These are phyloP conservation scores for Fusarium sp. DNA, from an alignment of 2,329 filamentous ascomycete species.

Conservation along the genomic window DNA sequence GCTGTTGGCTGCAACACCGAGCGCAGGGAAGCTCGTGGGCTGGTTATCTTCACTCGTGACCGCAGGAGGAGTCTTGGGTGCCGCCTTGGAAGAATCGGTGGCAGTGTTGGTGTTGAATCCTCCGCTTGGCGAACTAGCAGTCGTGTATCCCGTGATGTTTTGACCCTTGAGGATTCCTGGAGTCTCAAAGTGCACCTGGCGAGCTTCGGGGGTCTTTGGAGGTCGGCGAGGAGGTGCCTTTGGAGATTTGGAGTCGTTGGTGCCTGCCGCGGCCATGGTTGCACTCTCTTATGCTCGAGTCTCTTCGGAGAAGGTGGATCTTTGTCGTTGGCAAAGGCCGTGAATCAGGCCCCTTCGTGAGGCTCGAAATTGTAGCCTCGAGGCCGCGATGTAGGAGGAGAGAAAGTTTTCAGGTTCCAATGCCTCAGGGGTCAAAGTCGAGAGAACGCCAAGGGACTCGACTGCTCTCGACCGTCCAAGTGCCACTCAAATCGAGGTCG, in stretches of 20 bases:
- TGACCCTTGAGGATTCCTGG: constrained; percentile 6
- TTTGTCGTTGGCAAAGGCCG: background rate
- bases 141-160: constrained; percentile 26
- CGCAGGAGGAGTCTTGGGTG: constrained; percentile 20
- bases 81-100: background rate
- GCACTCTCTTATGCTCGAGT: constrained; percentile 2
- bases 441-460: background rate
- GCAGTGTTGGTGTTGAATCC: constrained; percentile 35
- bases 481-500: background rate
- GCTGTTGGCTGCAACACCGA: constrained; percentile 40
- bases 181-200: constrained; percentile 49
- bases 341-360: constrained; percentile 20
- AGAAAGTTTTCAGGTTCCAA: background rate
- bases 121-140: constrained; percentile 41
- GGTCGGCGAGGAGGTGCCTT: constrained; percentile 44
- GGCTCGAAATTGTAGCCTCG: background rate
- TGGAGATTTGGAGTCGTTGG: constrained; percentile 44
- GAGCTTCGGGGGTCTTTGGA: constrained; percentile 42
- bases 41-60: constrained; percentile 15
- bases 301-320: background rate
- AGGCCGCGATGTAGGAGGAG: constrained; percentile 1
- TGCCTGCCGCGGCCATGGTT: constrained; percentile 45
- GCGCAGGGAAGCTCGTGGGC: constrained; percentile 45
- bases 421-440: background rate
- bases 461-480: background rate